A percentile compares a stretch with the other conserved stretches of the same genome.
phyloP scores from a whole-genome alignment of 495 filamentous ascomycete genomes.

The Trypethelium eluteriae region DNA sequence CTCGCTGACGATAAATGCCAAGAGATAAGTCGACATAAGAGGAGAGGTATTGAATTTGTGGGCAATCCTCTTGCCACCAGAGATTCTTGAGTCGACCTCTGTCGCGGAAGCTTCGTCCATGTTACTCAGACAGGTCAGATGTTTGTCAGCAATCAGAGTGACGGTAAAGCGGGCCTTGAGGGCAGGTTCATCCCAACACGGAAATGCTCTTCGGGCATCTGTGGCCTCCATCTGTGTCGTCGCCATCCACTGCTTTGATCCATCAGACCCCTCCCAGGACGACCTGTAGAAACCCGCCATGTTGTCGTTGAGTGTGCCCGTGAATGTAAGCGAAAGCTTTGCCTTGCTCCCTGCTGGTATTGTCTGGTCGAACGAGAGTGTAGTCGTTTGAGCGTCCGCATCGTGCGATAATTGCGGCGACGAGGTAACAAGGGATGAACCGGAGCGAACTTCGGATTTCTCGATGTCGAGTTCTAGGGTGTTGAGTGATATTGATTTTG shows the following conservation, averaged over 20 bases:
- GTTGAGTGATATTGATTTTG: slow-evolving; percentile 80
- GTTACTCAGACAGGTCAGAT: slow-evolving; percentile 69
- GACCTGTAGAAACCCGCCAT: slow-evolving; percentile 80
- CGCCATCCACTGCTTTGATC: slow-evolving; percentile 55
- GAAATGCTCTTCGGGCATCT: slow-evolving; percentile 65
- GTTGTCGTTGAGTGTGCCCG: slow-evolving; percentile 64
- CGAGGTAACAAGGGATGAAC: slow-evolving; percentile 47
- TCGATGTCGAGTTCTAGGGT: slow-evolving; percentile 79
- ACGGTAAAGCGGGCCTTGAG: slow-evolving; percentile 67
- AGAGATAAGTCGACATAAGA: slow-evolving; percentile 69
- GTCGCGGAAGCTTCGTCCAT: slow-evolving; percentile 67
- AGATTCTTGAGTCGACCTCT: slow-evolving; percentile 49
- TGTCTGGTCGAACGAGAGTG: slow-evolving; percentile 52
- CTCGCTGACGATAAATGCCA: slow-evolving; percentile 70
- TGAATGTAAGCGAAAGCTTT: slow-evolving; percentile 58
- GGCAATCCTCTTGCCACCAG: slow-evolving; percentile 53
- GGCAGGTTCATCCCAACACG: slow-evolving; percentile 71
- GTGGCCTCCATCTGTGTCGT: slow-evolving; percentile 81
- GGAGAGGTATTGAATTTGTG: slow-evolving; percentile 69
- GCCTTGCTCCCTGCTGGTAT: slow-evolving; percentile 54
- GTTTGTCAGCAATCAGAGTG: slow-evolving; percentile 64
- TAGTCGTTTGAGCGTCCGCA: slow-evolving; percentile 56
- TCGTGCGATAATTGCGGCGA: slow-evolving; percentile 52
- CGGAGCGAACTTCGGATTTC: slow-evolving; percentile 57
- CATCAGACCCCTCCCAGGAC: slow-evolving; percentile 60